Evolutionary conservation across 2,329 filamentous ascomycete genomes (phyloP).

Genomic region (Cercospora canescens): DNA sequence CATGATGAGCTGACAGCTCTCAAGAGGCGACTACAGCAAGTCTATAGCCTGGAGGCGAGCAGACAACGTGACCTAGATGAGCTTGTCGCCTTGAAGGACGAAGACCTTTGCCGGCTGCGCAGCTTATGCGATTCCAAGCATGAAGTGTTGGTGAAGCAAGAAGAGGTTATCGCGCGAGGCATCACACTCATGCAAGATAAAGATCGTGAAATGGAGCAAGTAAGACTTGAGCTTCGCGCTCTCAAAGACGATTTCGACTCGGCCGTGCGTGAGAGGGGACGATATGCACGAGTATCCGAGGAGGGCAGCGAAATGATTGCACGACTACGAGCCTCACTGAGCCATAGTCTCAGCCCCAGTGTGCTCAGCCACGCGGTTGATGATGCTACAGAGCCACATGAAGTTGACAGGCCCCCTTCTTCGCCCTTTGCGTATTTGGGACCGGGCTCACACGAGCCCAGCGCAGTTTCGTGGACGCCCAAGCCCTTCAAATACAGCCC

Average conservation of each 20-base stretch:
- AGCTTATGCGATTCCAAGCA: slow-evolving; percentile 31
- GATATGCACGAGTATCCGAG: slow-evolving; percentile 18
- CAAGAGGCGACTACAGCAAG: slow-evolving; percentile 13
- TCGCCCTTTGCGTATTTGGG: slow-evolving; percentile 20
- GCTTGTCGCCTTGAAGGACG: slow-evolving; percentile 14
- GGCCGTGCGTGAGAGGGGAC: background rate
- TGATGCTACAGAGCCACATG: background rate
- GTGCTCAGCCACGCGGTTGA: background rate
- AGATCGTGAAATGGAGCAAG: slow-evolving; percentile 25
- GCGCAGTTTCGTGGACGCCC: slow-evolving; percentile 15
- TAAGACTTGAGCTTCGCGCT: slow-evolving; percentile 17
- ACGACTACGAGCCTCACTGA: slow-evolving; percentile 17
- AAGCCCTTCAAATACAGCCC: slow-evolving; percentile 13
- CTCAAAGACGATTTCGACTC: slow-evolving; percentile 18
- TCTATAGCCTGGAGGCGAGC: slow-evolving; percentile 5
- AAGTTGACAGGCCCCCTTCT: background rate
- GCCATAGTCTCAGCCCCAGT: slow-evolving; percentile 13
- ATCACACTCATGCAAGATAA: slow-evolving; percentile 24
- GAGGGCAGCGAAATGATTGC: slow-evolving; percentile 21
- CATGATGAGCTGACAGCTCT: slow-evolving; percentile 16
- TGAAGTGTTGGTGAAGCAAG: slow-evolving; percentile 26
- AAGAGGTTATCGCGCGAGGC: slow-evolving; percentile 28
- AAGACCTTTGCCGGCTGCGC: slow-evolving; percentile 22
- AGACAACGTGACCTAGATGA: slow-evolving; percentile 21
- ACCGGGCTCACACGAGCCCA: background rate